Evolutionary conservation across 2,329 filamentous ascomycete genomes (phyloP).

Genomic region (Taxawa tesnikishii): DNA sequence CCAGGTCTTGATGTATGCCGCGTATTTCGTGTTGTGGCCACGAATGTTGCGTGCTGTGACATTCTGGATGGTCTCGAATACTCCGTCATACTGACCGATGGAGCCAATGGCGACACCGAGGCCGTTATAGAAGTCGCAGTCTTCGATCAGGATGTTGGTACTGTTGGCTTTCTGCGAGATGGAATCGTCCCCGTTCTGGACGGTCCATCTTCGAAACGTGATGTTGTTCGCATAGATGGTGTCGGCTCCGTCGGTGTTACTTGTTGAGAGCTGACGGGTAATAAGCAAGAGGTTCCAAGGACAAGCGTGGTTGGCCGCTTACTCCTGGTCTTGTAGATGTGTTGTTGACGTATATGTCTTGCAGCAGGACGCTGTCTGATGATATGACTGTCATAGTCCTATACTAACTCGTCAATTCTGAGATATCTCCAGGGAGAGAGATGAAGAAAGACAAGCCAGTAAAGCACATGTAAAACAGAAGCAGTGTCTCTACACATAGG

Average conservation of each 20-base stretch:
- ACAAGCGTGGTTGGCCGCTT: not conserved
- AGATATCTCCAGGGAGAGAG: no score
- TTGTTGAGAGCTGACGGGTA: slow-evolving; percentile 11
- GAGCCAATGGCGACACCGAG: slow-evolving; percentile 45
- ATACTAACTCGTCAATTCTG: no score
- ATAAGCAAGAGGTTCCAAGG: slow-evolving; percentile 7
- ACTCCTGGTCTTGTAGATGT: slow-evolving; percentile 18
- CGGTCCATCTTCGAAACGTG: slow-evolving; percentile 36
- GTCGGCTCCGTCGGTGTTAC: slow-evolving; percentile 40
- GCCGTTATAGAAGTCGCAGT: slow-evolving; percentile 38
- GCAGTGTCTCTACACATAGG: no score
- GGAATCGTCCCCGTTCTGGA: slow-evolving; percentile 41
- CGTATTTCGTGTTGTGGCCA: slow-evolving; percentile 34
- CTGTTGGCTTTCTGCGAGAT: slow-evolving; percentile 45
- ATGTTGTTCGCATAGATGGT: slow-evolving; percentile 42
- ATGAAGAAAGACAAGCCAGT: no score
- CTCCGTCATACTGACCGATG: slow-evolving; percentile 41
- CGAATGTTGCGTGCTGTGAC: slow-evolving; percentile 36
- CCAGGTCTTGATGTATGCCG: slow-evolving; percentile 48
- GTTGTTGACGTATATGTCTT: slow-evolving; percentile 43
- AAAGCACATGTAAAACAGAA: no score
- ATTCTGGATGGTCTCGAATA: slow-evolving; percentile 38
- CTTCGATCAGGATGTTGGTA: slow-evolving; percentile 39
- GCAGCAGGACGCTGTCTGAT: slow-evolving; percentile 33
- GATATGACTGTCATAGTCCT: slow-evolving; percentile 37